Base-by-base conservation (phyloP, 345 rosid species). In the Salix arbutifolia region DNA sequence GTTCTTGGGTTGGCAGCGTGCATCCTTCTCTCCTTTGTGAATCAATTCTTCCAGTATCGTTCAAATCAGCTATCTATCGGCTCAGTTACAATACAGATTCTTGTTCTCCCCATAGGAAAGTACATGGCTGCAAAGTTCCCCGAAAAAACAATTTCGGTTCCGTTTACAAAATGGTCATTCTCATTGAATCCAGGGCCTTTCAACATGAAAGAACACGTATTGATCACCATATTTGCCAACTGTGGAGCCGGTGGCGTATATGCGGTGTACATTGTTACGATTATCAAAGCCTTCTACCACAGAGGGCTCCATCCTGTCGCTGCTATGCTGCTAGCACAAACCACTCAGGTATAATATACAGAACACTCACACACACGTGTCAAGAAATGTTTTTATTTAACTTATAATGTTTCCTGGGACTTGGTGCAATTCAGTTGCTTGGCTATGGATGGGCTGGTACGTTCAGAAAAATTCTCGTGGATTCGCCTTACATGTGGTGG, bases 401-500 rank as follows among this genome's bases (percentile, higher is more conserved):
- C 23, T 35, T 18, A 35, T 21, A 4, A n/a, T 61, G 18, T 53
- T 72, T 37, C 23, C 18, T 35, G 12, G 13, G 4, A n/a, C 17
- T 1, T 28, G 13, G 30, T 62, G 37, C 72, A 75, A 40, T 40
- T 0, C 44, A 92, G 97, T 68, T 94, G 83, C 89, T 94, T 75
- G 94, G 97, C 23, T 91, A 92, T 83, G 96, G 96, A 25, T 94
- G 91, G 93, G 98, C 90, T 62, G 92, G 98, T 28, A 18, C 92
- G 2, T 91, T 94, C 85, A 85, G 91, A 74, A 87, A 74, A 77
- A 80, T 84, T 83, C 88, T 89, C 0, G 94, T 94, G 16, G 97
- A 94, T 6, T 92, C 94, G 0, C 93, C 98, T 2, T 92, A 85
- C 73, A 91, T 92, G 96, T 92, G 97, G 94, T 94, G 98, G 98